Evolutionary conservation across 805 yeast genomes (phyloP).

Genomic region (Sungouiella blattae): DNA sequence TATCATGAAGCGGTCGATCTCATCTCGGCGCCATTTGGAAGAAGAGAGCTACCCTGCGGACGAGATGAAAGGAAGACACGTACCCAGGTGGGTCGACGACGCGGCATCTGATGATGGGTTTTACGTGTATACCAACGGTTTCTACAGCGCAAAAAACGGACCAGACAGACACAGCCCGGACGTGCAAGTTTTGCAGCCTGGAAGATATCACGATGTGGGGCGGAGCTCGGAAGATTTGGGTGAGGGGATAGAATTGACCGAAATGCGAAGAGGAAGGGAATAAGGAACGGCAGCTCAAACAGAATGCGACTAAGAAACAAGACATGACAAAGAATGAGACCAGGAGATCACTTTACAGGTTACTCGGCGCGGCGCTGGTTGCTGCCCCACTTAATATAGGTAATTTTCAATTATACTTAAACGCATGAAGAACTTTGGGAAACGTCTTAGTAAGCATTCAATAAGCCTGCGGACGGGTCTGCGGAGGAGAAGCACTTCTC

Average conservation of each 20-base stretch:
- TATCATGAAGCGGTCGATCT: conserved; percentile 64
- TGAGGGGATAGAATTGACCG: background rate
- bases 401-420: too few relatives aligned
- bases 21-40: conserved; percentile 43
- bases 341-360: too few relatives aligned
- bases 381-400: too few relatives aligned
- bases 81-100: conserved; percentile 17
- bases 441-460: too few relatives aligned
- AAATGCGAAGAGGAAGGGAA: background rate
- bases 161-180: conserved; percentile 1
- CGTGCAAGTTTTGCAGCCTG: background rate
- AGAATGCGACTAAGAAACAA: too few relatives aligned
- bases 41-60: conserved; percentile 13
- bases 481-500: background rate
- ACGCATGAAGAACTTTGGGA: too few relatives aligned
- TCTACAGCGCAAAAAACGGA: conserved; percentile 21
- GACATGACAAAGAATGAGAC: too few relatives aligned
- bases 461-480: background rate
- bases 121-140: conserved; percentile 41
- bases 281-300: too few relatives aligned
- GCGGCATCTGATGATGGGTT: conserved; percentile 42
- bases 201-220: too few relatives aligned
- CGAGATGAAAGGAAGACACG: conserved; percentile 7
- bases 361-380: too few relatives aligned
- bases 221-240: background rate